A percentile compares a stretch with the other conserved stretches of the same genome.
These are phyloP conservation scores for Parastagonospora avenae DNA, from an alignment of 2,329 filamentous ascomycete genomes.

Conservation along the genomic window DNA sequence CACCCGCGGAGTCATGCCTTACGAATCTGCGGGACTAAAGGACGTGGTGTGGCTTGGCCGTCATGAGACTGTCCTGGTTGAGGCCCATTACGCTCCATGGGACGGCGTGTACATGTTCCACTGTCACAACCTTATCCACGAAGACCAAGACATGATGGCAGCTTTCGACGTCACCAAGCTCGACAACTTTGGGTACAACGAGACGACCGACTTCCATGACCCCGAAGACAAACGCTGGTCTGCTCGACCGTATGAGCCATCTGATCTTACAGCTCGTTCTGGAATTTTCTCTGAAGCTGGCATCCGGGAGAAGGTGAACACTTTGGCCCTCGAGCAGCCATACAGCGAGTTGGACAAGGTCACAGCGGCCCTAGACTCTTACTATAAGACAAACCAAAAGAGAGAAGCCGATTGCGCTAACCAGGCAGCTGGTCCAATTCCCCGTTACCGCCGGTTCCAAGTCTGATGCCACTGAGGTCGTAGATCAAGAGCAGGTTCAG, in stretches of 20 bases:
- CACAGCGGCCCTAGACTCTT: conserved; percentile 16
- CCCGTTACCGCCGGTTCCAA: conserved; percentile 2
- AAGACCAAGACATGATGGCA: conserved; percentile 52
- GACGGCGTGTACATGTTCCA: conserved; percentile 58
- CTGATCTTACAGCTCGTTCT: conserved; percentile 13
- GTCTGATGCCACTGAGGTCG: neutral
- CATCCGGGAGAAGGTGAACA: conserved; percentile 5
- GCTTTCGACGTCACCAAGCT: conserved; percentile 50
- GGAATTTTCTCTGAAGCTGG: conserved; percentile 19
- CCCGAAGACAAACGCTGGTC: conserved; percentile 27
- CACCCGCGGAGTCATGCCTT: conserved; percentile 39
- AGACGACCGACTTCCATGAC: conserved; percentile 34
- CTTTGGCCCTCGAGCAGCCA: conserved; percentile 25
- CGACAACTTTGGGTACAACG: conserved; percentile 31
- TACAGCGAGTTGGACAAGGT: conserved; percentile 28
- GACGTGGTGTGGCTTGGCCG: conserved; percentile 61
- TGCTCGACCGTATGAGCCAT: conserved; percentile 16
- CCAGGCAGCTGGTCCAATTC: neutral
- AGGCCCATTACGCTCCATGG: conserved; percentile 37
- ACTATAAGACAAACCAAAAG: too few relatives aligned
- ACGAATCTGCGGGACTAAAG: conserved; percentile 61
- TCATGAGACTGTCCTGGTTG: conserved; percentile 48
- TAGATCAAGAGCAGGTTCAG: too few relatives aligned
- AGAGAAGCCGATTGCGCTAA: too few relatives aligned
- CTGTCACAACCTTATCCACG: conserved; percentile 53